Conservation (phyloP, 2,329 filamentous ascomycete species). For the Colletotrichum brevisporum region DNA sequence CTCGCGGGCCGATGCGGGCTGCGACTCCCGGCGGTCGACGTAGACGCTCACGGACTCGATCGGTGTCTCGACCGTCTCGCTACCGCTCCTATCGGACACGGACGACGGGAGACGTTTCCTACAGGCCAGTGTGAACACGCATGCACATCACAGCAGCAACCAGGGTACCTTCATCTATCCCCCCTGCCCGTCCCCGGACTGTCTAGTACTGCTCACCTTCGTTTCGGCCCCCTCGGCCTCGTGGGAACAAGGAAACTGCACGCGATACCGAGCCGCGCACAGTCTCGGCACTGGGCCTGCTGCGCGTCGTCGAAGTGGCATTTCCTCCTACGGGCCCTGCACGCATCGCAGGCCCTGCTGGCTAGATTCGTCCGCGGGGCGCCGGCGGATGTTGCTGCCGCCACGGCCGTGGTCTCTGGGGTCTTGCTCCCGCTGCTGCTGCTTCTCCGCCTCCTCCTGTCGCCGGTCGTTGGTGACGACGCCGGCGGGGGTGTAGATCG, state of each 20-base stretch:
- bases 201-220: slow-evolving; percentile 35
- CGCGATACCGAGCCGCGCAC: slow-evolving; percentile 41
- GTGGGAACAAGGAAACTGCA: slow-evolving; percentile 46
- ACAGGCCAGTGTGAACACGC: slow-evolving; percentile 1
- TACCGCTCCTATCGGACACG: slow-evolving; percentile 28
- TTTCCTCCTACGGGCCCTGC: slow-evolving; percentile 44
- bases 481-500: slow-evolving; percentile 16
- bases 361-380: slow-evolving; percentile 34
- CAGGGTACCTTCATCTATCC: not conserved
- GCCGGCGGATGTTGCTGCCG: too few species aligned
- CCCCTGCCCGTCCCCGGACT: slow-evolving; percentile 7
- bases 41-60: not conserved
- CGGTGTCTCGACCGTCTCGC: not conserved
- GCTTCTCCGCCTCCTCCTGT: slow-evolving; percentile 11
- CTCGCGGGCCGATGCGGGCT: slow-evolving; percentile 8
- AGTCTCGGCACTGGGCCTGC: slow-evolving; percentile 40
- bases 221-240: slow-evolving; percentile 44
- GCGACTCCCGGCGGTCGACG: not conserved
- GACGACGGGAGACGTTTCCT: slow-evolving; percentile 33
- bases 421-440: slow-evolving; percentile 11
- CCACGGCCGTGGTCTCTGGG: slow-evolving; percentile 1
- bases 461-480: slow-evolving; percentile 6
- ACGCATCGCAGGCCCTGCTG: slow-evolving; percentile 45
- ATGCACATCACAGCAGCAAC: not conserved
- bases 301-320: slow-evolving; percentile 40